Conservation (phyloP, 345 rosid genomes). For the Capsella bursapastoris region DNA sequence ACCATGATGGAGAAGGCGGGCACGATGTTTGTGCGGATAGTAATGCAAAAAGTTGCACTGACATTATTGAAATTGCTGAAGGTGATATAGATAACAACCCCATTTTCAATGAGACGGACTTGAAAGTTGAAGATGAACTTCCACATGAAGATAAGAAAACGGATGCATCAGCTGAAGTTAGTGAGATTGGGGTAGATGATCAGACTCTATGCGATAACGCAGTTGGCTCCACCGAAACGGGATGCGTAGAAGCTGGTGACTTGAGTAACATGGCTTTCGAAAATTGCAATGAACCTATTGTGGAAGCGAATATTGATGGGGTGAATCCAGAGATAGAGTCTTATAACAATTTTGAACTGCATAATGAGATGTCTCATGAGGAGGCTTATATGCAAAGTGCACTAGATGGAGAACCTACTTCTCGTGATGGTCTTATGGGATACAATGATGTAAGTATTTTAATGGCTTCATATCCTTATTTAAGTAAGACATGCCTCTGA, state of each 20-base stretch:
- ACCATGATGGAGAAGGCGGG: conserved; percentile 38
- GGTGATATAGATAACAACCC: conserved; percentile 35
- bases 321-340: conserved; percentile 43
- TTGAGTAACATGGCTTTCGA: conserved; percentile 41
- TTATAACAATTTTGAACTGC: conserved; percentile 45
- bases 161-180: conserved; percentile 43
- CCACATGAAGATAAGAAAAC: conserved; percentile 51
- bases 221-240: conserved; percentile 38
- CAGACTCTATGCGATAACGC: conserved; percentile 37
- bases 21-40: conserved; percentile 44
- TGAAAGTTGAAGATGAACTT: conserved; percentile 43
- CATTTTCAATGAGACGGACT: conserved; percentile 46
- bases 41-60: conserved; percentile 37
- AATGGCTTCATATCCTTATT: conserved; percentile 23
- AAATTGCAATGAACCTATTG: conserved; percentile 50
- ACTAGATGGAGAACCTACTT: conserved; percentile 44
- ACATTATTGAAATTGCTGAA: conserved; percentile 45
- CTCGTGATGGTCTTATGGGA: conserved; percentile 40
- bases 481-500: conserved; percentile 30
- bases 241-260: conserved; percentile 41
- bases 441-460: conserved; percentile 57
- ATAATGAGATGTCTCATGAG: conserved; percentile 44
- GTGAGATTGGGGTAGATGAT: conserved; percentile 43
- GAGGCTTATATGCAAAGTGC: conserved; percentile 49
- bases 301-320: conserved; percentile 47